A percentile compares a stretch with the other conserved stretches of the same genome.
phyloP scores from a whole-genome alignment of 2,329 filamentous ascomycete species.

The Rugonectria rugulosa region DNA sequence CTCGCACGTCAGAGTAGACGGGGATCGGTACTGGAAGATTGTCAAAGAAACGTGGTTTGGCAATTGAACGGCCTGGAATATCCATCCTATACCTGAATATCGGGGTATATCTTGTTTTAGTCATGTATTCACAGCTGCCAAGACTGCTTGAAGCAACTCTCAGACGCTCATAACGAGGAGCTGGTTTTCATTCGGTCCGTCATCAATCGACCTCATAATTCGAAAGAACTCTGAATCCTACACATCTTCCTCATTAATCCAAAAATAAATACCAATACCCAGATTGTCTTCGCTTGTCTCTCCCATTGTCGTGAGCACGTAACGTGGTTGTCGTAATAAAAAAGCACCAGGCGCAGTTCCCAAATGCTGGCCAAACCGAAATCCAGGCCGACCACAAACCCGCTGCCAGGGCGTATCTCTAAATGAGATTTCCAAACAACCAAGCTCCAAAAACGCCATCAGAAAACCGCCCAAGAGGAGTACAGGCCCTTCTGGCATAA shows the following conservation, averaged over 20 bases:
- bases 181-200: no score
- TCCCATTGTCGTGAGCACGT: conserved; percentile 18
- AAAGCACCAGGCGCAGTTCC: conserved; percentile 7
- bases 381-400: conserved; percentile 1
- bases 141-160: no score
- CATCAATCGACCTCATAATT: background rate
- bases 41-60: conserved; percentile 57
- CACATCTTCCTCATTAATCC: conserved; percentile 3
- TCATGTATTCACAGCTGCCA: no score
- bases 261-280: background rate
- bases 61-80: background rate
- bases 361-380: conserved; percentile 10
- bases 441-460: conserved; percentile 22
- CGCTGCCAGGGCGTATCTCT: conserved; percentile 6
- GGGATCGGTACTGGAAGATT: conserved; percentile 58
- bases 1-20: conserved; percentile 55
- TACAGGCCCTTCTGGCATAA: conserved; percentile 6
- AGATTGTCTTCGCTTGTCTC: background rate
- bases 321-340: conserved; percentile 18
- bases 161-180: no score
- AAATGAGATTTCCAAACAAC: conserved; percentile 2
- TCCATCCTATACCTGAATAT: background rate
- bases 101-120: no score
- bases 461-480: conserved; percentile 10
- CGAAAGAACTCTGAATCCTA: background rate